Conservation (phyloP, 352 stramenopile genomes). For the Phytophthora capsici region DNA sequence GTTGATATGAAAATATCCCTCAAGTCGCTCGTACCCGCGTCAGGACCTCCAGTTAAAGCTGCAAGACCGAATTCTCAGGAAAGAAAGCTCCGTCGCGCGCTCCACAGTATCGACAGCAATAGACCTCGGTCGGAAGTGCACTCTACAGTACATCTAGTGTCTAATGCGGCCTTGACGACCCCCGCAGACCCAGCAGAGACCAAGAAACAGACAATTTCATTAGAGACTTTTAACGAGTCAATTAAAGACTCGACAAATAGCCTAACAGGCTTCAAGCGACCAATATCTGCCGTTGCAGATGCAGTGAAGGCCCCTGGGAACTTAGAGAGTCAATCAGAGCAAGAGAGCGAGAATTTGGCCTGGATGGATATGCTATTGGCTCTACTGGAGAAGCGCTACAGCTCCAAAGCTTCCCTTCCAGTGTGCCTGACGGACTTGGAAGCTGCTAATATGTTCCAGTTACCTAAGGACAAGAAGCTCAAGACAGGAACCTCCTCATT, state of each 20-base stretch:
- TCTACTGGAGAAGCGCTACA: conserved; percentile 74
- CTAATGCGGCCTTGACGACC: neutral
- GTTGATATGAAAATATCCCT: neutral
- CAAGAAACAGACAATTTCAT: conserved; percentile 1
- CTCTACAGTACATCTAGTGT: conserved; percentile 3
- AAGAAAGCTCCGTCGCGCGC: conserved; percentile 27
- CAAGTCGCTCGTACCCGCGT: conserved; percentile 8
- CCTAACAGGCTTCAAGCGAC: conserved; percentile 14
- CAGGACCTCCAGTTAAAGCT: conserved; percentile 21
- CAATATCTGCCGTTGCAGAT: neutral
- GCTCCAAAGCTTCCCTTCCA: conserved; percentile 30
- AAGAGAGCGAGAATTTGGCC: conserved; percentile 69
- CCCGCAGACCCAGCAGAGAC: conserved; percentile 15
- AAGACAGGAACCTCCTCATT: conserved; percentile 16
- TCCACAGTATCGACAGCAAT: conserved; percentile 44
- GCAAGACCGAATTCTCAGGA: conserved; percentile 11
- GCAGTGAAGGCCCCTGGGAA: neutral
- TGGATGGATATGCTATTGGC: conserved; percentile 88
- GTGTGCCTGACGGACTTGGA: conserved; percentile 55
- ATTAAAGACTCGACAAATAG: neutral
- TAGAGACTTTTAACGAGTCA: neutral
- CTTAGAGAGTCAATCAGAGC: conserved; percentile 3
- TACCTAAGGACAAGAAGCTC: conserved; percentile 31
- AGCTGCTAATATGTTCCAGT: conserved; percentile 43
- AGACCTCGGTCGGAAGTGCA: conserved; percentile 1